Evolutionary conservation across 768 basidiomycete species (phyloP).

Genomic region (Pulveroboletus sp.): DNA sequence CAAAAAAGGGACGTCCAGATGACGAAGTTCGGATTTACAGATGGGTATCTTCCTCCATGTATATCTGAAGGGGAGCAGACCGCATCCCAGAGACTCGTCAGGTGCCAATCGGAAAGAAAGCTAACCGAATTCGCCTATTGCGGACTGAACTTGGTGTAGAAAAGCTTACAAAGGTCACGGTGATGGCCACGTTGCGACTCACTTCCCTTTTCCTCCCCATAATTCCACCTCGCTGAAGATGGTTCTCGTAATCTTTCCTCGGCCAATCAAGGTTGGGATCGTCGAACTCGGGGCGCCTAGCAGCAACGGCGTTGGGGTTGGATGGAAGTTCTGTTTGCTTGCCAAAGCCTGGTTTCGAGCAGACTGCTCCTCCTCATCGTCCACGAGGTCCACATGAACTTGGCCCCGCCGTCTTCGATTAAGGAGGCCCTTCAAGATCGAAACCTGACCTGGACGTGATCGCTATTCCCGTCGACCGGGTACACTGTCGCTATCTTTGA

Average conservation of each 20-base stretch:
- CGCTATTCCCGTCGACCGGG: too few species aligned
- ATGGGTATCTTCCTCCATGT: too few species aligned
- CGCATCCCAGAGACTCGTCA: too few species aligned
- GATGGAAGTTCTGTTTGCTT: background rate
- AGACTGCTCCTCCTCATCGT: constrained; percentile 1
- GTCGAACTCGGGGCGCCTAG: constrained; percentile 51
- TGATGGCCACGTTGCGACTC: constrained; percentile 34
- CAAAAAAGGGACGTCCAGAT: too few species aligned
- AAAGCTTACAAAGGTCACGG: constrained; percentile 54
- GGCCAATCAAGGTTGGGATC: constrained; percentile 47
- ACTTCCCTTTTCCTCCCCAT: constrained; percentile 47
- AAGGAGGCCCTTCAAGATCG: background rate
- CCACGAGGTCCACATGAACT: constrained; percentile 1
- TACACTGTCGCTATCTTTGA: too few species aligned
- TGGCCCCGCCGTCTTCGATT: background rate
- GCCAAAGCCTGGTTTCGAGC: background rate
- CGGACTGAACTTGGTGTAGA: constrained; percentile 54
- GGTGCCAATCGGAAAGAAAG: constrained; percentile 50
- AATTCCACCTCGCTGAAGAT: constrained; percentile 57
- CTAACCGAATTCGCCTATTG: constrained; percentile 54
- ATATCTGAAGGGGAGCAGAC: too few species aligned
- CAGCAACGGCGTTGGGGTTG: constrained; percentile 40
- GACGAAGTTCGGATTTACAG: too few species aligned
- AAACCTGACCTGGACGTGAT: background rate
- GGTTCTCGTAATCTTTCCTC: constrained; percentile 48